A percentile compares a stretch with the other conserved stretches of the same genome.
phyloP scores from a whole-genome alignment of 164 flowering plant genomes.

The Vitis rotundifolia region DNA sequence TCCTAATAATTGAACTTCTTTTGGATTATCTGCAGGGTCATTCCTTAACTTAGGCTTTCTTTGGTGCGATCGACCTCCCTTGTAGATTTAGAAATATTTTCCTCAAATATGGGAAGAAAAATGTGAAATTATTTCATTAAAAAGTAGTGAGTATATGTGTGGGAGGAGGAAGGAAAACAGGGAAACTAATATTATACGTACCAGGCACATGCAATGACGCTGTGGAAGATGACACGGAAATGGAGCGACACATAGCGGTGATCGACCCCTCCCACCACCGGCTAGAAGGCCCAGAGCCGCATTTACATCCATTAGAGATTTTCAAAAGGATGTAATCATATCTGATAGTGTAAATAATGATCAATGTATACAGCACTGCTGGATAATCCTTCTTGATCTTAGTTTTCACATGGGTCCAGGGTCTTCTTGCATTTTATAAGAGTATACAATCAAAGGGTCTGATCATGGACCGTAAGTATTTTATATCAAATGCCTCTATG shows the following conservation, averaged over 20 bases:
- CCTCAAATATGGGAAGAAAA: too few species aligned
- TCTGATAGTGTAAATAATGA: background rate
- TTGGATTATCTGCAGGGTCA: too few species aligned
- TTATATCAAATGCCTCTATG: background rate
- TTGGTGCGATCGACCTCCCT: too few species aligned
- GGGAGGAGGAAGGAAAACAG: too few species aligned
- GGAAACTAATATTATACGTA: too few species aligned
- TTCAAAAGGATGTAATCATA: background rate
- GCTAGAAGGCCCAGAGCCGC: slow-evolving; percentile 78
- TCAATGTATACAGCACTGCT: slow-evolving; percentile 74
- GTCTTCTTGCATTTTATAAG: slow-evolving; percentile 63
- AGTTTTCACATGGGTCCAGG: slow-evolving; percentile 69
- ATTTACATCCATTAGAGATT: slow-evolving; percentile 8
- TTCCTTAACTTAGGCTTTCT: too few species aligned
- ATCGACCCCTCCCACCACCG: slow-evolving; percentile 82
- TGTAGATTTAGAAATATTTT: too few species aligned
- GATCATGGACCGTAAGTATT: background rate
- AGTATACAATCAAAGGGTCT: background rate
- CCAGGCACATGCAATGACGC: too few species aligned
- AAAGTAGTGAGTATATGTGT: too few species aligned
- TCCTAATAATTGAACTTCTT: too few species aligned
- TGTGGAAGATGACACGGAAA: too few species aligned
- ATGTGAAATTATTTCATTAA: too few species aligned
- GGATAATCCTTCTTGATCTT: slow-evolving; percentile 81
- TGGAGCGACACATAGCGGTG: slow-evolving; percentile 81